Evolutionary conservation across 345 rosid species (phyloP).

Genomic region (Syzygium grande): DNA sequence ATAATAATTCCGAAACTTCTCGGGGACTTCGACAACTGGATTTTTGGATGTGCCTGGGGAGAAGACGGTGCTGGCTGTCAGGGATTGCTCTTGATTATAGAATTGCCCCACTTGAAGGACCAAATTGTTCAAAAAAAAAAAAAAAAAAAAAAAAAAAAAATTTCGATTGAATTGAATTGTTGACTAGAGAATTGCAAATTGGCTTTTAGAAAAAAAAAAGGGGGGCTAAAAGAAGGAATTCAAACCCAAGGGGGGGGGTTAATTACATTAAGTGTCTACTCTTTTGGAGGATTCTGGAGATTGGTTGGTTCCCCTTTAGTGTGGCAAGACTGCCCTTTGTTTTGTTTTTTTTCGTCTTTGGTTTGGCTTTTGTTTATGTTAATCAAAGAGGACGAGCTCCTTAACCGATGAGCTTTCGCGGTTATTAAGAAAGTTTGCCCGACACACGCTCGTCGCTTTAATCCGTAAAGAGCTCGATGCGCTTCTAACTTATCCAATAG

Average conservation of each 20-base stretch:
- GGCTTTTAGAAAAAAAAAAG: background rate
- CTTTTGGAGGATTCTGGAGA: background rate
- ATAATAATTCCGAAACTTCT: slow-evolving; percentile 12
- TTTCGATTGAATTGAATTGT: background rate
- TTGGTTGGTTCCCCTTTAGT: background rate
- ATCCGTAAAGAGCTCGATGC: background rate
- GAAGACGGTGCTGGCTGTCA: background rate
- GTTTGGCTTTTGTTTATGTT: too few relatives aligned
- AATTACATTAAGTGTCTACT: background rate
- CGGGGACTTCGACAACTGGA: slow-evolving; percentile 28
- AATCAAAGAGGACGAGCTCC: background rate
- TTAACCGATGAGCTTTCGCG: background rate
- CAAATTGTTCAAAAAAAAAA: background rate
- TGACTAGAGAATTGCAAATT: background rate
- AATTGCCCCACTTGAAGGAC: background rate
- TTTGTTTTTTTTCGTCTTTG: too few relatives aligned
- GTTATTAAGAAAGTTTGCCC: background rate
- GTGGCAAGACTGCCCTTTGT: background rate
- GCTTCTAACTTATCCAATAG: background rate
- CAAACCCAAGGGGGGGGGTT: background rate
- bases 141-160: too few relatives aligned
- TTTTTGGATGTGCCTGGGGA: background rate
- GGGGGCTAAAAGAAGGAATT: background rate
- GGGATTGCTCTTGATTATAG: background rate
- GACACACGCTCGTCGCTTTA: accelerated